Percentiles rank a stretch among this genome's conserved stretches.
Conservation (phyloP, 83 land plant species). For the Larix sibirica region DNA sequence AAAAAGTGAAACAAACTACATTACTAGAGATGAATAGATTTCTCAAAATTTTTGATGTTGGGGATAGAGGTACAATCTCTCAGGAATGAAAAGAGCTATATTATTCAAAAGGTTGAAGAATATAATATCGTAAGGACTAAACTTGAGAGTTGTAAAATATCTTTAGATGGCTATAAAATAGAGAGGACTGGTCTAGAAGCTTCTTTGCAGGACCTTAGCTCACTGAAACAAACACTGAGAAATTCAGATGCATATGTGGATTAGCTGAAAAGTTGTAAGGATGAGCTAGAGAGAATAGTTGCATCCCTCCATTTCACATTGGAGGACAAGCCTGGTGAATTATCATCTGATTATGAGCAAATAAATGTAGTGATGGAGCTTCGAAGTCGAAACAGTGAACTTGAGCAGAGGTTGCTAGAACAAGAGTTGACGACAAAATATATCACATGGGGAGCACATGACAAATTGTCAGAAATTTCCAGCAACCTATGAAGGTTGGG, state of each 20-base stretch:
- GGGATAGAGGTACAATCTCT: conserved; percentile 26
- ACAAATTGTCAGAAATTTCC: too few species aligned
- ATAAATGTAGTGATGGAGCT: conserved; percentile 6
- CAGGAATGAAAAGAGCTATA: conserved; percentile 33
- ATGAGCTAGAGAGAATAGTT: conserved; percentile 27
- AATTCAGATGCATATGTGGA: conserved; percentile 21
- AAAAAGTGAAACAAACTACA: conserved; percentile 24
- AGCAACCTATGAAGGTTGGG: too few species aligned
- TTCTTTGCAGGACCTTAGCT: conserved; percentile 28
- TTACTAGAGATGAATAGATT: conserved; percentile 28
- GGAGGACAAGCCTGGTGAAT: conserved; percentile 7
- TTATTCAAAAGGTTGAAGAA: conserved; percentile 39
- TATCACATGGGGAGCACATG: background rate
- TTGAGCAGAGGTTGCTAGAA: conserved; percentile 3
- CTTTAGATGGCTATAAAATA: conserved; percentile 30
- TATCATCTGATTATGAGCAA: conserved; percentile 22
- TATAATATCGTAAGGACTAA: conserved; percentile 29
- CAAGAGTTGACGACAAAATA: conserved; percentile 19
- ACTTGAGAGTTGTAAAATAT: conserved; percentile 23
- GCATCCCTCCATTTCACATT: conserved; percentile 27
- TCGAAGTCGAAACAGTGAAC: background rate
- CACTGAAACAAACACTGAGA: conserved; percentile 29
- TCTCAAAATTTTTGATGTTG: conserved; percentile 15
- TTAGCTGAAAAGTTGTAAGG: conserved; percentile 21
- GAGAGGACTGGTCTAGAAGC: conserved; percentile 33